phyloP scores from a whole-genome alignment of 2,329 filamentous ascomycete genomes.

The Fusarium sp. region DNA sequence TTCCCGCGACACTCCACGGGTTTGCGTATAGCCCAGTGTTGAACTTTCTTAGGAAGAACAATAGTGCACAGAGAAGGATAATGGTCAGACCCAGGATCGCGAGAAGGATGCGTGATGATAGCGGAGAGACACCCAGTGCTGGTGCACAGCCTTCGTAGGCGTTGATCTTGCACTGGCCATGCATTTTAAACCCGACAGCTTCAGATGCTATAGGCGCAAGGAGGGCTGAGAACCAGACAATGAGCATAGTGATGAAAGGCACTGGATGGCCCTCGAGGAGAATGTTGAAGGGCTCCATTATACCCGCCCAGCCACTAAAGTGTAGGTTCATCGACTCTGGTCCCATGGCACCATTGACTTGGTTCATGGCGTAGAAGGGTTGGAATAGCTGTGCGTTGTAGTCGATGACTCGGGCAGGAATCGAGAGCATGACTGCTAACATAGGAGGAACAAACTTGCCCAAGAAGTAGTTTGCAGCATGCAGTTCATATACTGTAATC shows the following conservation, averaged over 20 bases:
- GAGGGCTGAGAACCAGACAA: conserved; percentile 44
- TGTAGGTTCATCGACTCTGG: conserved; percentile 59
- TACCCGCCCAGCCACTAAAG: conserved; percentile 55
- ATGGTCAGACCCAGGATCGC: conserved; percentile 41
- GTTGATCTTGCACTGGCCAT: conserved; percentile 43
- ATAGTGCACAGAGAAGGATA: conserved; percentile 36
- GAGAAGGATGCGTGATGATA: conserved; percentile 35
- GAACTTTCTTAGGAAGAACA: conserved; percentile 42
- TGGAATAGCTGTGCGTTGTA: conserved; percentile 60
- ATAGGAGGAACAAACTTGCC: conserved; percentile 61
- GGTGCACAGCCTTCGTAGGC: conserved; percentile 42
- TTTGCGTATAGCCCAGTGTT: conserved; percentile 49
- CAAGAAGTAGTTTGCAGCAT: conserved; percentile 53
- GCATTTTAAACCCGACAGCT: conserved; percentile 47
- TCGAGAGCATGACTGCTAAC: conserved; percentile 56
- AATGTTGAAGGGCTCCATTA: conserved; percentile 54
- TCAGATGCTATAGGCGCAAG: conserved; percentile 45
- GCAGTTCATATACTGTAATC: conserved; percentile 37
- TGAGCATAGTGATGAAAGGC: conserved; percentile 46
- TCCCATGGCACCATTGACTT: conserved; percentile 55
- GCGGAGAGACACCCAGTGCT: conserved; percentile 43
- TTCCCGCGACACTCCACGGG: conserved; percentile 52
- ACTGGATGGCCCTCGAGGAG: conserved; percentile 51
- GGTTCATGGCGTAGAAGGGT: conserved; percentile 61
- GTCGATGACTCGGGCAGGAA: conserved; percentile 61